Evolutionary conservation across 2,329 filamentous ascomycete genomes (phyloP), one percentile per base, ranked within the genome.

Genomic region (Ceratocystiopsis minuta): DNA sequence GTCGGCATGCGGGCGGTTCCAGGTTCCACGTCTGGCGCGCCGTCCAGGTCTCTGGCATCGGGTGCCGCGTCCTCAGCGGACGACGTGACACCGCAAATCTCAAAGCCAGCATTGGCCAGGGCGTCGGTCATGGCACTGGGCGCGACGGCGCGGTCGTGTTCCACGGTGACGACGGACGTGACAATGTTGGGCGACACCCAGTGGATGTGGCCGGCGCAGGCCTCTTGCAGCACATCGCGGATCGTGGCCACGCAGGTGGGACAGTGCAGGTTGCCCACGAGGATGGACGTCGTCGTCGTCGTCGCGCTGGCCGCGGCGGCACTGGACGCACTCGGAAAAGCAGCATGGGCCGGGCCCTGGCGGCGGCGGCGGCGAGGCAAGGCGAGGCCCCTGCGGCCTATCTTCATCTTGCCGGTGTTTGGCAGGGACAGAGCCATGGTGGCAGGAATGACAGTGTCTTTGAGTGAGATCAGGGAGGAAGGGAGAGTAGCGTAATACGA

Each of bases 181-280:
- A 84, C 69, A 46, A 84, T 71, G 48, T 80, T 83, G 45, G 78
- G 71, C 47, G 76, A 78, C 28, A 83, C 69, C 60, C 71, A 75
- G 42, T 53, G 63, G 61, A 63, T 61, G 53, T 54, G 69, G 60
- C 53, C 57, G 41, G 50, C 53, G 49, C 60, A 70, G 39, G 53
- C 48, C 7, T 38, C 17, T 12, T 34, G 41, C 12, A 60, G 54
- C 2, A 55, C 54, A 43, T 53, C 57, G 44, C 53, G 60, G 2
- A 64, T 61, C 15, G 62, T 66, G 13, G 32, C 14, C 32, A 33
- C 32, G 32, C 32, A 33, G 32, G 32, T 33, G 32, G 32, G 32
- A 33, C 32, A 33, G 32, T 33, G 32, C 32, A 33, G 32, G 32
- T 33, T 33, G 9, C 32, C 32, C 13, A 33, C 32, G 32, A 33